These are phyloP conservation scores for Smallanthus sonchifolius DNA, from an alignment of 129 eudicot species.

Conservation along the genomic window DNA sequence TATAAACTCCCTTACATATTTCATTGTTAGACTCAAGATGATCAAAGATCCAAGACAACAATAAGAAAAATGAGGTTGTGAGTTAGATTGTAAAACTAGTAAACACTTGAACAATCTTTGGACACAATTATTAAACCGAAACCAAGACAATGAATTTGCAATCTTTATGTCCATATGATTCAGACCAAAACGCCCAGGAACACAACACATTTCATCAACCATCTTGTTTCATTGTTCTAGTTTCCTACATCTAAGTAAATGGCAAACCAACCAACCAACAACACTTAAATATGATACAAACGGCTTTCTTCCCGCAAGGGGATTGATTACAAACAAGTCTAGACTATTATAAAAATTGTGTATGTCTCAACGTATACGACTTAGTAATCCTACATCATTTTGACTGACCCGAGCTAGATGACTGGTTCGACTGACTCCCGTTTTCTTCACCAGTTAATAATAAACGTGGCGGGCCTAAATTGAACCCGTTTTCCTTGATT, in stretches of 20 bases:
- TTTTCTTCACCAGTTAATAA: constrained; percentile 43
- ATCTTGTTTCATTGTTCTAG: constrained; percentile 17
- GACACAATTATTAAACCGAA: neutral
- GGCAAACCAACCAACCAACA: neutral
- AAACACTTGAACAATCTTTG: neutral
- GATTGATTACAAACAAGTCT: neutral
- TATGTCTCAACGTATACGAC: constrained; percentile 8
- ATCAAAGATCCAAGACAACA: neutral
- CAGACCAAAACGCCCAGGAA: neutral
- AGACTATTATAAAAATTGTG: constrained; percentile 17
- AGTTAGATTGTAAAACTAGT: neutral
- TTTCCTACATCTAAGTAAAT: neutral
- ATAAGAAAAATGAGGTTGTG: neutral
- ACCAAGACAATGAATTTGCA: constrained; percentile 9
- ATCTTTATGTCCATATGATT: constrained; percentile 21
- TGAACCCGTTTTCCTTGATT: constrained; percentile 56
- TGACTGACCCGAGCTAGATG: constrained; percentile 18
- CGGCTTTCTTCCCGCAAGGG: neutral
- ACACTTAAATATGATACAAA: constrained; percentile 6
- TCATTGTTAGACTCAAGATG: neutral
- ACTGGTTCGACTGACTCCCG: constrained; percentile 34
- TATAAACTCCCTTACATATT: too few species aligned
- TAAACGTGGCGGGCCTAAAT: constrained; percentile 24
- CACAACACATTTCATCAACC: constrained; percentile 12
- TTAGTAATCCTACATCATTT: constrained; percentile 25